Evolutionary conservation across 2,329 filamentous ascomycete species (phyloP), one percentile per base, ranked within the genome.

Genomic region (Leptosphaerulina australis): DNA sequence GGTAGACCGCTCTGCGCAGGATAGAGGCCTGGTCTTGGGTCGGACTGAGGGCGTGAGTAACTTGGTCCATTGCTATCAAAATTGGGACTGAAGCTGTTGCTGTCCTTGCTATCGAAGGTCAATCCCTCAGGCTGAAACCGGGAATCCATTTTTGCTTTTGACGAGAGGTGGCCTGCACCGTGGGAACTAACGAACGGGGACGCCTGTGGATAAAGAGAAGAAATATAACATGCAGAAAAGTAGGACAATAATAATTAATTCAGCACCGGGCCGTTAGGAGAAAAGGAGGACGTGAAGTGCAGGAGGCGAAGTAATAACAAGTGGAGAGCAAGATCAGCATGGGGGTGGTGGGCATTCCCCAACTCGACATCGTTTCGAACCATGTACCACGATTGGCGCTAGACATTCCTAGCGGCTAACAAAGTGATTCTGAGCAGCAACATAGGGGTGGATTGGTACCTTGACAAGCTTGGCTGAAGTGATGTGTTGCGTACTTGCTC

Each of bases 131-230:
- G 61, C 44, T 67, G 62, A 39, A 62, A 69, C 44, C 60, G 62
- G 52, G 60, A 60, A 45, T 70, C 66, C 67, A 70, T 70, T 41
- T 45, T 45, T 57, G 53, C 44, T 55, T 58, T 35, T 55, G 20
- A 44, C 51, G 46, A 56, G 54, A 50, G 66, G 64, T 69, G 67
- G 40, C 66, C 66, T 67, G 67, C 66, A 70, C 67, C 62, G 54
- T 53, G 35, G 56, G 48, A 51, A 31, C 22, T 53, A 59, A 58
- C 26, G 38, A 62, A 58, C 26, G 56, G 56, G 46, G 55, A 53
- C 53, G 50, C 55, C 44, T 56, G 47, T 52, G 49, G 33, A 55
- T 57, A 50, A 47, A 51, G 25, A 43, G 50, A 53, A 14, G 35
- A 45, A 36, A 48, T 39, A 37, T 50, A 30, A 53, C 55, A 53